Conservation (phyloP, 1,284 basidiomycete species). For the Trichosporon ovoides region DNA sequence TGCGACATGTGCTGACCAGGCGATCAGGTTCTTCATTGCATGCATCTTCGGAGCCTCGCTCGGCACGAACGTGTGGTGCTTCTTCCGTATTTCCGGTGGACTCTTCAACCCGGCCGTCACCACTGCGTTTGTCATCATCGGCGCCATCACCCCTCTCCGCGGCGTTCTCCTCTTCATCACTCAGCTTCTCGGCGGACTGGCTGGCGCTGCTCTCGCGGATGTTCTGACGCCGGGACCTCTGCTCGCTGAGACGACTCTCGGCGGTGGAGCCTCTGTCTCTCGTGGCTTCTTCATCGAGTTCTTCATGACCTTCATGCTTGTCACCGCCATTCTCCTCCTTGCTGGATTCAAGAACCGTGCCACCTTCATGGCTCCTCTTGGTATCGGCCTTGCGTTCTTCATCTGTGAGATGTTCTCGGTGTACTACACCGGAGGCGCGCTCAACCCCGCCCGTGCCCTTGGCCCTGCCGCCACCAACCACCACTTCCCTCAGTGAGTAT, state of each 20-base stretch:
- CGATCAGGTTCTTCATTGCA: constrained; percentile 49
- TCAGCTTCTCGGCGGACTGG: constrained; percentile 51
- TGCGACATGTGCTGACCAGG: constrained; percentile 23
- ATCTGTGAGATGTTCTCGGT: constrained; percentile 50
- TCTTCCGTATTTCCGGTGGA: constrained; percentile 50
- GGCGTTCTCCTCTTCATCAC: constrained; percentile 45
- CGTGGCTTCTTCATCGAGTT: constrained; percentile 49
- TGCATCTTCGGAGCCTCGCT: constrained; percentile 52
- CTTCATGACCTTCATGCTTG: constrained; percentile 51
- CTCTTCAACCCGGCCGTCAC: constrained; percentile 52
- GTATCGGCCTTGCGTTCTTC: constrained; percentile 53
- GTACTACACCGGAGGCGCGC: constrained; percentile 47
- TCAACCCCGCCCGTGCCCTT: constrained; percentile 48
- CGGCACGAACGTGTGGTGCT: constrained; percentile 49
- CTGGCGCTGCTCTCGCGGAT: constrained; percentile 48
- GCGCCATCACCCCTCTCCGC: constrained; percentile 47
- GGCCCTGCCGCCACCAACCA: constrained; percentile 46
- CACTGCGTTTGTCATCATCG: constrained; percentile 50
- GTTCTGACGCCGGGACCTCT: constrained; percentile 47
- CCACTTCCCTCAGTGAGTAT: no score
- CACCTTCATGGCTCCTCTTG: constrained; percentile 54
- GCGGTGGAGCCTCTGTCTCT: constrained; percentile 35
- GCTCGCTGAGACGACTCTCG: constrained; percentile 44
- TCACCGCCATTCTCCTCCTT: constrained; percentile 49
- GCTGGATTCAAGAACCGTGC: constrained; percentile 53